Conservation (phyloP, 257 asterid species). For the Solanum pimpinellifolium region DNA sequence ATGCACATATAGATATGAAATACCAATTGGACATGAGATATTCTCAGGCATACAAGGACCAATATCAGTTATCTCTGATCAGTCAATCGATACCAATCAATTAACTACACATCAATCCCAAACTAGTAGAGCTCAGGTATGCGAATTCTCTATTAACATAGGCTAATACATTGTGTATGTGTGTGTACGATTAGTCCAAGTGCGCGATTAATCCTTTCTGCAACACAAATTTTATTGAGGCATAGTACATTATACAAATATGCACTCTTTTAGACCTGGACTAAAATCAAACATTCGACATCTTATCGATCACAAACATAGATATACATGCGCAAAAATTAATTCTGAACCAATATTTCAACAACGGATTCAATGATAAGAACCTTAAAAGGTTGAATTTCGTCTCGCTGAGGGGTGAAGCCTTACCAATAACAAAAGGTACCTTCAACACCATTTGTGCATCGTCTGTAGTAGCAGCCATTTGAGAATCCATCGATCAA, state of each 20-base stretch:
- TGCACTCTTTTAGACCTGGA: neutral
- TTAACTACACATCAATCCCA: neutral
- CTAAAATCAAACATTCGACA: neutral
- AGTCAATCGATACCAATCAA: neutral
- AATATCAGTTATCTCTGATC: neutral
- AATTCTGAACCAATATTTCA: neutral
- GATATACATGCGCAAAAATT: neutral
- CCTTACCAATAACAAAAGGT: conserved; percentile 66
- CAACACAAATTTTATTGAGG: neutral
- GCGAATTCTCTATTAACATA: neutral
- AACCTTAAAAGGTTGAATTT: neutral
- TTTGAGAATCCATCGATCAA: conserved; percentile 20
- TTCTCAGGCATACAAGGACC: neutral
- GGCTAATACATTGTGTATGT: neutral
- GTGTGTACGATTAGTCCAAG: neutral
- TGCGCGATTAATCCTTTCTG: neutral
- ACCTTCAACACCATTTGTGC: conserved; percentile 28
- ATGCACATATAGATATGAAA: neutral
- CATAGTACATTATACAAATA: neutral
- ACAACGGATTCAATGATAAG: neutral
- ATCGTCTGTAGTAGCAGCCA: conserved; percentile 8
- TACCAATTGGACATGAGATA: neutral
- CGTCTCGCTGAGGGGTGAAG: neutral
- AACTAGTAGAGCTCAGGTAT: neutral
- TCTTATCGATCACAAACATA: neutral